Base-by-base conservation (phyloP, 148 eudicot genomes). In the Diospyros lotus region DNA sequence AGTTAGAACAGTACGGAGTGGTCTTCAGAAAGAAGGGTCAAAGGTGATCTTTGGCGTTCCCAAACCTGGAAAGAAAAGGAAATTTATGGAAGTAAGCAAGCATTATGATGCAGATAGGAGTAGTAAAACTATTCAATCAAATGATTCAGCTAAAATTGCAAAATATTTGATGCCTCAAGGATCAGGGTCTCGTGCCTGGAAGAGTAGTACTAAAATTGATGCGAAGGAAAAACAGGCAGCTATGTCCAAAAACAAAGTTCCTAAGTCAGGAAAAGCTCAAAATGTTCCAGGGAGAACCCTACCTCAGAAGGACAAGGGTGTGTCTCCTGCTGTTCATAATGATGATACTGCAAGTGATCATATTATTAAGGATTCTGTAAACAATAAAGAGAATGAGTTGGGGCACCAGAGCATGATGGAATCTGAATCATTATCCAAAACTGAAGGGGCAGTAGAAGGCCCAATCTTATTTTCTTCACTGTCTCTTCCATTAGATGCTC, bases 51-150 rank as follows among this genome's bases (percentile, higher is more conserved):
- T 90, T 76, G 99, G 99, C 60, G 88, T 95, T 63, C 99, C 99
- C 39, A 93, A 87, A 80, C 99, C 99, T 38, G 99, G 98, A 48
- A 95, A 93, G 87, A 95, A 82, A 69, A 84, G 86, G 66, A 95
- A 93, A 73, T 93, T 93, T 69, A 91, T 93, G 96, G 94, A 95
- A 73, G 99, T 95, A 9, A 93, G 99, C 87, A 92, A 89, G 81
- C 98, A 95, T 75, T 89, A 81, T 69, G 83, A 86, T 81, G 80
- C 94, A 64, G 92, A 87, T 64, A 73, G 72, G 61, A 83, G 76
- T 79, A 81, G 69, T 56, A 94, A 86, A 73, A 80, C 68, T 42
- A 80, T 73, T 69, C 83, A 84, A 74, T 55, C 80, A 42, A 75
- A 75, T 78, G 89, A 88, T 69, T 74, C 92, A 3, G 80, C 73